Percentiles rank a stretch among this genome's conserved stretches.
phyloP scores from a whole-genome alignment of 148 eudicot genomes.

The Vaccinium macrocarpon region DNA sequence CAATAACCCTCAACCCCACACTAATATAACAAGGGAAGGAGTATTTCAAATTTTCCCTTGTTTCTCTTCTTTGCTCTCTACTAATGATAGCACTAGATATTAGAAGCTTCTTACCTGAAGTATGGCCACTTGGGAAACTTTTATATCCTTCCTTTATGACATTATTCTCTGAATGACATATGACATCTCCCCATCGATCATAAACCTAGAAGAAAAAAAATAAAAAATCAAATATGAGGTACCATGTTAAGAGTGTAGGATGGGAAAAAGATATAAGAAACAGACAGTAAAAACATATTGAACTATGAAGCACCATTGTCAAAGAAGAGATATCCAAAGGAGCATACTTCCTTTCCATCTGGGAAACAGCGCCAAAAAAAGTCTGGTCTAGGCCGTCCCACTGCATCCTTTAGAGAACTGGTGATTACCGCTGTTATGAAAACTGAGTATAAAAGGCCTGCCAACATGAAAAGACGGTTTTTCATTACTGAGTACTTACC shows the following conservation, averaged over 20 bases:
- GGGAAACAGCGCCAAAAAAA: constrained; percentile 59
- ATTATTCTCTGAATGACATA: constrained; percentile 33
- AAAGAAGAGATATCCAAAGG: constrained; percentile 3
- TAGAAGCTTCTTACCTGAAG: constrained; percentile 35
- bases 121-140: constrained; percentile 46
- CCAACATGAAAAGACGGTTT: neutral
- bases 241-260: neutral
- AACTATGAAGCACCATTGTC: neutral
- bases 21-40: neutral
- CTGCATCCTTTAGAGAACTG: constrained; percentile 37
- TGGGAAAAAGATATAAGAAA: neutral
- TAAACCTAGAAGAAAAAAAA: constrained; percentile 21
- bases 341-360: constrained; percentile 46
- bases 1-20: neutral
- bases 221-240: neutral
- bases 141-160: constrained; percentile 36
- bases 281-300: neutral
- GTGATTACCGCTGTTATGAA: constrained; percentile 36
- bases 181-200: constrained; percentile 39
- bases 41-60: neutral
- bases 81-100: neutral
- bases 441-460: constrained; percentile 41
- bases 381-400: constrained; percentile 51
- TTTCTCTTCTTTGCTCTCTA: neutral
- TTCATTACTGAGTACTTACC: neutral